Conservation (phyloP, 1,284 basidiomycete genomes). For the Inonotus hispidus region DNA sequence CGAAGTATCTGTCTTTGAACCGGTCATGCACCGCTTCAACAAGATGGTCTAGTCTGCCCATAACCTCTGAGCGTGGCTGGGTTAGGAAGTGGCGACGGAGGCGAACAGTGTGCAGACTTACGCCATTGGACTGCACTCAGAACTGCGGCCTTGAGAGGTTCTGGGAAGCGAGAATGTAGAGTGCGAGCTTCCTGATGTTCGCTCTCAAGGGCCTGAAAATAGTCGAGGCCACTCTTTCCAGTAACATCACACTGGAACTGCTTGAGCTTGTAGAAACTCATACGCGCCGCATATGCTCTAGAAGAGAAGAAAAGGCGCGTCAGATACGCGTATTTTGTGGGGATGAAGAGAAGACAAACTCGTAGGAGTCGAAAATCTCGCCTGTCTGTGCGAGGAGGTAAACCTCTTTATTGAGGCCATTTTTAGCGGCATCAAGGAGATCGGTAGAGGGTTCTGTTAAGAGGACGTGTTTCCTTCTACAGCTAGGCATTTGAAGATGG, state of each 20-base stretch:
- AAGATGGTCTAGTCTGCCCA: slow-evolving; percentile 90
- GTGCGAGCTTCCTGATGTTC: slow-evolving; percentile 85
- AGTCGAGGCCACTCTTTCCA: slow-evolving; percentile 89
- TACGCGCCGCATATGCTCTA: slow-evolving; percentile 85
- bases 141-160: slow-evolving; percentile 87
- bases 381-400: slow-evolving; percentile 90
- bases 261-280: slow-evolving; percentile 90
- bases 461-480: slow-evolving; percentile 86
- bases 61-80: slow-evolving; percentile 63
- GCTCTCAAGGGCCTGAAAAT: slow-evolving; percentile 89
- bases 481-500: slow-evolving; percentile 66
- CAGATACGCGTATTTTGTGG: slow-evolving; percentile 22
- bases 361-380: slow-evolving; percentile 92
- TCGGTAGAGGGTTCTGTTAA: slow-evolving; percentile 72
- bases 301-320: slow-evolving; percentile 24
- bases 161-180: slow-evolving; percentile 88
- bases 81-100: slow-evolving; percentile 20
- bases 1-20: slow-evolving; percentile 93
- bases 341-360: slow-evolving; percentile 50
- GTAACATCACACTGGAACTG: slow-evolving; percentile 95
- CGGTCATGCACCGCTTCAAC: slow-evolving; percentile 93
- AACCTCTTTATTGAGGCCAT: slow-evolving; percentile 67
- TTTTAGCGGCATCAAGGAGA: slow-evolving; percentile 57
- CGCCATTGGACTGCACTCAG: slow-evolving; percentile 94
- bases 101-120: slow-evolving; percentile 43